Conservation (phyloP, 805 yeast genomes). For the Scheffersomyces coipomensis region DNA sequence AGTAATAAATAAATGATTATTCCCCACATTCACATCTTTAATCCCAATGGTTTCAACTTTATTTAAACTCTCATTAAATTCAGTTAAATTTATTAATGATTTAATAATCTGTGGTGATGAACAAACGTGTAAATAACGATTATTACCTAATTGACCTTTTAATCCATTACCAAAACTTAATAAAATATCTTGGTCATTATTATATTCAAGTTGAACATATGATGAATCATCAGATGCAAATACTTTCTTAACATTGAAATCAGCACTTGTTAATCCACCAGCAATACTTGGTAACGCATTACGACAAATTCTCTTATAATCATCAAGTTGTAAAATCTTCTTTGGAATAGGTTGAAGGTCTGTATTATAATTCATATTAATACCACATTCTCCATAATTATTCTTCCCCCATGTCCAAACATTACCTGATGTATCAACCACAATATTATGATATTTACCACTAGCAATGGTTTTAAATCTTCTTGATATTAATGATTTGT, state of each 20-base stretch:
- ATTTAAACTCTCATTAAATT: constrained; percentile 50
- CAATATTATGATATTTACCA: constrained; percentile 74
- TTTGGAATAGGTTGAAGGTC: constrained; percentile 73
- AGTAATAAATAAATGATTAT: constrained; percentile 62
- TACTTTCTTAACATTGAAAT: constrained; percentile 50
- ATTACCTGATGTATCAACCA: constrained; percentile 61
- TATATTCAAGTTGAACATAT: constrained; percentile 24
- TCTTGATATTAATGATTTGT: constrained; percentile 35
- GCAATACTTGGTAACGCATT: constrained; percentile 26
- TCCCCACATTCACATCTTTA: constrained; percentile 57
- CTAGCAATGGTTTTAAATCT: constrained; percentile 60
- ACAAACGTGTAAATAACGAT: constrained; percentile 72
- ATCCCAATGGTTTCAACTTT: constrained; percentile 46
- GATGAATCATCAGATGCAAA: constrained; percentile 70
- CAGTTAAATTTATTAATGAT: constrained; percentile 45
- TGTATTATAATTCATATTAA: constrained; percentile 60
- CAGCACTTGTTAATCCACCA: constrained; percentile 24
- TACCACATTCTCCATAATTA: constrained; percentile 80
- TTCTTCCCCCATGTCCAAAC: constrained; percentile 89
- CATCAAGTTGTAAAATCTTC: constrained; percentile 20
- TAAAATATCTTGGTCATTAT: constrained; percentile 20
- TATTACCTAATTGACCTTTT: constrained; percentile 83
- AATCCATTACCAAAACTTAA: constrained; percentile 82
- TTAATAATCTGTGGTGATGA: constrained; percentile 61
- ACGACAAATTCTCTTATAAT: constrained; percentile 12